Base-by-base conservation (phyloP, 495 filamentous ascomycete species). In the Xylaria sp. region DNA sequence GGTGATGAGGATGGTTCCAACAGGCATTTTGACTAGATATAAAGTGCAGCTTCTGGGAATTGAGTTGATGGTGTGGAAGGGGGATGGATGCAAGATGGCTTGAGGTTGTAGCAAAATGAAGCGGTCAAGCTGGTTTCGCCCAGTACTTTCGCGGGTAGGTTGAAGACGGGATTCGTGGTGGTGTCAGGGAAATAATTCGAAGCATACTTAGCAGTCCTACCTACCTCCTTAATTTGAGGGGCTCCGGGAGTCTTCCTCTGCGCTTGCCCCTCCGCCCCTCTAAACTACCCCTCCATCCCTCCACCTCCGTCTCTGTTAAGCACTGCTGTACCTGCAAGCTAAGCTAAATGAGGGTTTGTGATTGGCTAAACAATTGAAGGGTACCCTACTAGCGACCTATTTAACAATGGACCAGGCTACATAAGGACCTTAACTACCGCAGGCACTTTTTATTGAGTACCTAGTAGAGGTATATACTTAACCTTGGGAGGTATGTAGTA, bases 1-100 rank as follows among this genome's bases (percentile, higher is more conserved):
- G 62, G 94, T 93, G 79, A 97, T 90, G 68, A 97, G 88, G 78
- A 97, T 91, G 50, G 94, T 95, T 83, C 93, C 93, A 67, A 90
- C 84, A 82, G 90, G 75, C 93, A 97, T 96, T 73, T 80, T 91
- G 61, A 61, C 17, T 63, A 12, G 46, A 35, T 35, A 46, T 17
- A 19, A 33, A 41, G 35, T 35, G 55, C 29, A 17, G 29, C 29
- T 17, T 35, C 29, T 24, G 37, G n/a, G 21, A 62, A 29, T 62
- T 62, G 59, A 43, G 59, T 5, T 33, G n/a, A 37, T 24, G n/a
- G 17, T 17, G 19, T 31, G 43, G 50, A 65, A 15, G 26, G 8
- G 46, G 40, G 41, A 37, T 17, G 40, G 41, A 37, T 17, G 44
- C 14, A 31, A 9, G 48, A 41, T 6, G 12, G 35, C 11, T 67